Evolutionary conservation across 345 rosid genomes (phyloP), one percentile per base, ranked within the genome.

Genomic region (Ceriops decandra): DNA sequence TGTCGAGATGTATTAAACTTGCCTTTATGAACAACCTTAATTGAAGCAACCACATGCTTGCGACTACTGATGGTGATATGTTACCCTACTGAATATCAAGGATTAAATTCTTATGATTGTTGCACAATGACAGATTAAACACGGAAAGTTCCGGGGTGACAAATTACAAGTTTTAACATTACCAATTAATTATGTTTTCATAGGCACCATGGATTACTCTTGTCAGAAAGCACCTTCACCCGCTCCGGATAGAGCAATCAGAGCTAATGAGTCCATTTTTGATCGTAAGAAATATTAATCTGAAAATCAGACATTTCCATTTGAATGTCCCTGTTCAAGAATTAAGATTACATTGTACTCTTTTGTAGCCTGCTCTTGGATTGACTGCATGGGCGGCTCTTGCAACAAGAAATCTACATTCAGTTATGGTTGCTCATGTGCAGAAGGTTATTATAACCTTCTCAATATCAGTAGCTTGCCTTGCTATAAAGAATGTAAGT

Each of bases 331-430:
- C 49, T 13, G 19, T 3, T 42, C 16, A 42, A 13, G 13, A 42
- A 42, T 42, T 13, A 42, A 42, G 5, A 4, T 42, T 42, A 13
- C 17, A 13, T 42, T 11, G 2, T 13, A 42, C 49, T 42, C 49
- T 42, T 36, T 66, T 53, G 38, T 66, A 93, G 98, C 75, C 54
- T 93, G 98, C 76, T 63, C 26, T 0, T 93, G 92, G 96, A 67
- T 83, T 27, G 76, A 85, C 38, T 93, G 96, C 66, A 89, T 95
- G 70, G 92, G 95, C 7, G 98, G 97, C 28, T 46, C 68, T 2
- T 93, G 98, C 81, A 86, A 86, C 79, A 83, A 9, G 64, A 82
- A 90, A 46, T 84, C 81, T 6, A 21, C 59, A 2, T 51, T 87
- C 70, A 24, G 68, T 1, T 85, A 89, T 72, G 74, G n/a, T 21